Evolutionary conservation across 2,329 filamentous ascomycete species (phyloP).

Genomic region (Fusarium algeriense): DNA sequence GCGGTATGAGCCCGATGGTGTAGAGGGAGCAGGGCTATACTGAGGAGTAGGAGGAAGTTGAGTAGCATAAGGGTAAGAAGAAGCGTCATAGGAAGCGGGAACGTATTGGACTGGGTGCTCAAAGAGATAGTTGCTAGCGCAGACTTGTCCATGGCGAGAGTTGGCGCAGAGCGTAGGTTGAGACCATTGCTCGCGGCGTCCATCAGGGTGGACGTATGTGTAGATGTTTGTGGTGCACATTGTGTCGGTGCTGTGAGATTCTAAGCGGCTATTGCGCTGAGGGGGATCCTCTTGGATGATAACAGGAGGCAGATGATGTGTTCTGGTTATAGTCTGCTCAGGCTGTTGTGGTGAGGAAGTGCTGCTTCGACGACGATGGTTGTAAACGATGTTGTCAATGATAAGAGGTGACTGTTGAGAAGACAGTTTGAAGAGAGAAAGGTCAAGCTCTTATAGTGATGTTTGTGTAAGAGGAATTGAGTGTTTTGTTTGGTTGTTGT

Average conservation of each 20-base stretch:
- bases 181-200: slow-evolving; percentile 51
- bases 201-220: slow-evolving; percentile 62
- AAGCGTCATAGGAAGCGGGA: slow-evolving; percentile 49
- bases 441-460: slow-evolving; percentile 13
- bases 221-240: slow-evolving; percentile 66
- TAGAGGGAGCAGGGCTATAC: slow-evolving; percentile 50
- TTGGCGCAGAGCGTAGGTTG: slow-evolving; percentile 55
- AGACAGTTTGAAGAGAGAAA: slow-evolving; percentile 34
- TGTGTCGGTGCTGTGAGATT: slow-evolving; percentile 48
- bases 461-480: slow-evolving; percentile 30
- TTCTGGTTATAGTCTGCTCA: slow-evolving; percentile 29
- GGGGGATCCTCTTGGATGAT: slow-evolving; percentile 42
- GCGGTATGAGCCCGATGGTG: slow-evolving; percentile 49
- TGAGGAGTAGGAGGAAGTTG: slow-evolving; percentile 58
- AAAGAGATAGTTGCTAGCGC: slow-evolving; percentile 56
- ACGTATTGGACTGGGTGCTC: slow-evolving; percentile 57
- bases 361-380: slow-evolving; percentile 25
- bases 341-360: slow-evolving; percentile 15
- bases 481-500: slow-evolving; percentile 30
- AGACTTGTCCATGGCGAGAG: slow-evolving; percentile 57
- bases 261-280: slow-evolving; percentile 37
- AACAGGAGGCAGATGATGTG: slow-evolving; percentile 30
- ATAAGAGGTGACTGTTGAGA: slow-evolving; percentile 29
- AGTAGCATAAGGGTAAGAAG: slow-evolving; percentile 48
- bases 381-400: slow-evolving; percentile 43